Conservation (phyloP, 78 protist genomes). For the Emiliania huxleyi region DNA sequence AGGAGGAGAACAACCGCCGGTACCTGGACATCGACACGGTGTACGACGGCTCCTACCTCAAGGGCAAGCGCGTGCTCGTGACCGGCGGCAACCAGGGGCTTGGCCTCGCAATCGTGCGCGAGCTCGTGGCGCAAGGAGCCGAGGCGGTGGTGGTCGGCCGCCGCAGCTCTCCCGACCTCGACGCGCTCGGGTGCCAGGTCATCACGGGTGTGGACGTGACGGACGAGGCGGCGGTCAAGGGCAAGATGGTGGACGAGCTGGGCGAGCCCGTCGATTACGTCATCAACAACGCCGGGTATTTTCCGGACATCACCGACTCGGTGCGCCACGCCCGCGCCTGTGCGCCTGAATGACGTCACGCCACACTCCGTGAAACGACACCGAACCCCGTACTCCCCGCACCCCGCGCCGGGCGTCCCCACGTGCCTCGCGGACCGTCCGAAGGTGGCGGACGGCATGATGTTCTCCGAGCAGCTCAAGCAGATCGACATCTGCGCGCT, state of each 20-base stretch:
- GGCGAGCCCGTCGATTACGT: conserved; percentile 22
- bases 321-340: no score
- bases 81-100: conserved; percentile 39
- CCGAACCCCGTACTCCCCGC: no score
- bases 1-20: background rate
- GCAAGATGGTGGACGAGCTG: background rate
- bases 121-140: background rate
- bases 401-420: background rate
- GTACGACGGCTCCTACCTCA: conserved; percentile 11
- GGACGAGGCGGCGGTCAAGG: background rate
- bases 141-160: conserved; percentile 16
- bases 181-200: background rate
- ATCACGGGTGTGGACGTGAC: conserved; percentile 33
- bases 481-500: conserved; percentile 49
- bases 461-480: conserved; percentile 7
- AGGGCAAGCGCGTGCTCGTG: conserved; percentile 31
- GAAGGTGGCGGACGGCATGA: background rate
- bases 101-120: conserved; percentile 11
- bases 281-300: conserved; percentile 50
- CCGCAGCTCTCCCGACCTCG: background rate
- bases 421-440: background rate
- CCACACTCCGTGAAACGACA: no score
- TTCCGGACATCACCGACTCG: no score
- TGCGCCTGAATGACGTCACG: background rate
- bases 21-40: background rate